Evolutionary conservation across 2,329 filamentous ascomycete genomes (phyloP), one percentile per base, ranked within the genome.

Genomic region (Rhynchosporium graminicola): DNA sequence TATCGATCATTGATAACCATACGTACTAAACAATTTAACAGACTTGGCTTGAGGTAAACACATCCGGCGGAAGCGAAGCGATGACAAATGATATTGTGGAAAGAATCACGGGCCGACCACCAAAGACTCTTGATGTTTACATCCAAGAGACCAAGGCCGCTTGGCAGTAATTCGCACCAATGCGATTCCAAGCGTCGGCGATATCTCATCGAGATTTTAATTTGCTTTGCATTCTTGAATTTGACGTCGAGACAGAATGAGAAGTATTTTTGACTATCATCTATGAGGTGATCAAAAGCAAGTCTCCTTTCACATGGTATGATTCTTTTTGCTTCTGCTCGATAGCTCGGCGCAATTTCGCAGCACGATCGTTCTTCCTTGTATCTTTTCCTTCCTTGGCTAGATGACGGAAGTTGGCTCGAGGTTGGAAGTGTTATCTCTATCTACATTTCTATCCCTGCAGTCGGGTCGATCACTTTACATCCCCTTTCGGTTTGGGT

Each of bases 111-210:
- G 66, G 61, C 31, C 45, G 48, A 45, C 45, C 43, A 5, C 61
- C 58, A 4, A 61, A 51, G 59, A 62, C 26, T 3, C 65, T 69
- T 56, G 59, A 62, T 54, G 51, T 46, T 12, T 69, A 63, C 54
- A 60, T 51, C 28, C 28, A 63, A 40, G 60, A 55, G 36, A 62
- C 60, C 45, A 65, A 64, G 55, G 43, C 8, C n/a, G 36, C 42
- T 10, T 62, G 65, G 63, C 33, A 54, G 48, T 59, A 42, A 61
- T 28, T 54, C 51, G 36, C 38, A n/a, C 12, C 33, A 20, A 40
- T 40, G 42, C 40, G 33, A 28, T 31, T 54, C 46, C 38, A 45
- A 45, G 26, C 58, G n/a, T 46, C 13, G 54, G 54, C 42, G n/a
- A 29, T 33, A 45, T 36, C 28, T 57, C 45, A 57, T 45, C 40